Conservation (phyloP, 371 early-diverging fungal genomes). For the Umbelopsis sp. region DNA sequence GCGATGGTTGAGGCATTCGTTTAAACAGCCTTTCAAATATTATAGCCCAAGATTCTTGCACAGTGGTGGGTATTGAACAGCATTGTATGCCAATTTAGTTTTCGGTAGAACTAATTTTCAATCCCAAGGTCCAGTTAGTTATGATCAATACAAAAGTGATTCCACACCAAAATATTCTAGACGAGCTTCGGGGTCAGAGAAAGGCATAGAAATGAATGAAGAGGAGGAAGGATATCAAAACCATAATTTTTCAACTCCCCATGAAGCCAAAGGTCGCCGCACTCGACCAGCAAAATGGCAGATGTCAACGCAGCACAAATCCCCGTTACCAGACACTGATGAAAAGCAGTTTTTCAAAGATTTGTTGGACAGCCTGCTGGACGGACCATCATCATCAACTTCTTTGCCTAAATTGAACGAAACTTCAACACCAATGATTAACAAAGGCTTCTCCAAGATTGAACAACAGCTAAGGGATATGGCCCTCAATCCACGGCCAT, state of each 20-base stretch:
- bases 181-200: too few species aligned
- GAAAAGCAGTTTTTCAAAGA: constrained; percentile 23
- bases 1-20: neutral
- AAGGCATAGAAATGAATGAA: too few species aligned
- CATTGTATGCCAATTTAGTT: neutral
- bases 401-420: neutral
- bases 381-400: neutral
- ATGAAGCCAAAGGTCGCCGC: neutral
- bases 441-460: constrained; percentile 1
- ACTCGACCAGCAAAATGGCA: neutral
- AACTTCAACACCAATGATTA: neutral
- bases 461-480: constrained; percentile 6
- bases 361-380: constrained; percentile 25
- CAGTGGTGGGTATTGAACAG: neutral
- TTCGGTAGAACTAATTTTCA: neutral
- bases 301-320: neutral
- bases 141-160: neutral
- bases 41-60: neutral
- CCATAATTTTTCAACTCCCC: neutral
- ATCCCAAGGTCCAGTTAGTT: neutral
- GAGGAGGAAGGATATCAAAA: too few species aligned
- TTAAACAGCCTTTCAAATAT: neutral
- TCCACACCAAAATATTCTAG: too few species aligned
- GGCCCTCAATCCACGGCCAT: neutral
- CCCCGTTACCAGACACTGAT: constrained; percentile 1